Evolutionary conservation across 805 yeast species (phyloP).

Genomic region (Sporopachydermia quercuum): DNA sequence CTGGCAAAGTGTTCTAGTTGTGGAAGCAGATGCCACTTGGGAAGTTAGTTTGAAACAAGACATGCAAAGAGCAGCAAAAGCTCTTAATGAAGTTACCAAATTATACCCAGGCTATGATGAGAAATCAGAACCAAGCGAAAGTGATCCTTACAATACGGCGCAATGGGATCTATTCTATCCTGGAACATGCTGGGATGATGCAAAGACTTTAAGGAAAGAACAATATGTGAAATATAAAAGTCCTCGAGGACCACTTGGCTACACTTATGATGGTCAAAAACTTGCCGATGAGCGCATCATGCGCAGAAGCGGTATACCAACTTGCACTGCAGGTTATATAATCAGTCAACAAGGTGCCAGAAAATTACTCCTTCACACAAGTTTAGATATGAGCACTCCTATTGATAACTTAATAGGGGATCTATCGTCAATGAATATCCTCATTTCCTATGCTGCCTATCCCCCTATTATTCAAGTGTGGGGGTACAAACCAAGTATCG

Average conservation of each 20-base stretch:
- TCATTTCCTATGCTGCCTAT: conserved; percentile 5
- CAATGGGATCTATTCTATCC: not conserved
- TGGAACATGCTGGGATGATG: not conserved
- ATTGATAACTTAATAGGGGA: conserved; percentile 6
- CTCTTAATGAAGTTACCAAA: conserved; percentile 4
- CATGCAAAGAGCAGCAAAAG: conserved; percentile 6
- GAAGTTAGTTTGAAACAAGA: conserved; percentile 6
- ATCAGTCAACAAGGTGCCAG: conserved; percentile 5
- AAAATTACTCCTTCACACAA: conserved; percentile 6
- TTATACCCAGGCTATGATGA: conserved; percentile 2
- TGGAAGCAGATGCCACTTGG: conserved; percentile 10
- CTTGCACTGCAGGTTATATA: conserved; percentile 8
- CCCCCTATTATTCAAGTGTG: conserved; percentile 7
- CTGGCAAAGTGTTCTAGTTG: conserved; percentile 6
- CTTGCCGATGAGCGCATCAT: not conserved
- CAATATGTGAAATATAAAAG: not conserved
- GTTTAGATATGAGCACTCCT: conserved; percentile 5
- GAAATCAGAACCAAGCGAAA: not conserved
- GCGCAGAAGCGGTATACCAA: conserved; percentile 1
- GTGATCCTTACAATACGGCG: not conserved
- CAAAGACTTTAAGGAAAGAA: not conserved
- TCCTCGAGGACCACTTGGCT: not conserved
- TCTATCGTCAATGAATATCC: conserved; percentile 1
- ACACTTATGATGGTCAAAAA: not conserved
- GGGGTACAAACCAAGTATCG: conserved; percentile 5